phyloP scores from a whole-genome alignment of 164 flowering plant species.

The Umbilicus rupestris region DNA sequence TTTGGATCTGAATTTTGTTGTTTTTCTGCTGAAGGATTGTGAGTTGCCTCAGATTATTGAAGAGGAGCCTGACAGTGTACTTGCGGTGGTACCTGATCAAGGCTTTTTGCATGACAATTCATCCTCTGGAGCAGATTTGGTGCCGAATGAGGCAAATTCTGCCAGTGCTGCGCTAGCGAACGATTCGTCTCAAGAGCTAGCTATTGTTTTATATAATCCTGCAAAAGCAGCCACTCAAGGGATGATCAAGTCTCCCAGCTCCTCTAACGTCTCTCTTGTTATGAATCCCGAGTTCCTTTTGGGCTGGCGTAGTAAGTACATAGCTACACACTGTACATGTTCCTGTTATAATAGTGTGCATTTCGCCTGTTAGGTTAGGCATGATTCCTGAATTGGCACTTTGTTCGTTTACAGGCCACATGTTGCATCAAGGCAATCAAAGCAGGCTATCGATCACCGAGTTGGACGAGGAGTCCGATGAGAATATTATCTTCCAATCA shows the following conservation, averaged over 20 bases:
- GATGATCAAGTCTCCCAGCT: not conserved
- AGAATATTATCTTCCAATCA: not conserved
- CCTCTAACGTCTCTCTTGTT: not conserved
- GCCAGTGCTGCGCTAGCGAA: not conserved
- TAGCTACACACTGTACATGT: not conserved
- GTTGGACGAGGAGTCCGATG: not conserved
- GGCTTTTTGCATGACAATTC: not conserved
- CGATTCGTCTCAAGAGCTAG: not conserved
- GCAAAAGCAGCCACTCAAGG: not conserved
- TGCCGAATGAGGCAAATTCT: not conserved
- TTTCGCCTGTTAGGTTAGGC: too few relatives aligned
- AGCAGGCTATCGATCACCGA: not conserved
- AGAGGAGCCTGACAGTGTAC: not conserved
- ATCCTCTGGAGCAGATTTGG: not conserved
- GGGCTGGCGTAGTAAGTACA: not conserved
- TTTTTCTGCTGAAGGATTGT: not conserved
- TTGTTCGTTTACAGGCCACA: not conserved
- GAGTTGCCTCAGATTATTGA: conserved; percentile 1
- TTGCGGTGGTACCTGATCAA: not conserved
- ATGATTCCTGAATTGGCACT: not conserved
- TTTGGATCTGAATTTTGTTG: too few relatives aligned
- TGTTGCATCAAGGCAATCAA: not conserved
- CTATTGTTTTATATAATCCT: conserved; percentile 3
- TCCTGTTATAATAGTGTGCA: not conserved
- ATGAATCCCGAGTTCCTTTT: not conserved